Conservation (phyloP, 2,329 filamentous ascomycete species). For the Talaromyces sp. region DNA sequence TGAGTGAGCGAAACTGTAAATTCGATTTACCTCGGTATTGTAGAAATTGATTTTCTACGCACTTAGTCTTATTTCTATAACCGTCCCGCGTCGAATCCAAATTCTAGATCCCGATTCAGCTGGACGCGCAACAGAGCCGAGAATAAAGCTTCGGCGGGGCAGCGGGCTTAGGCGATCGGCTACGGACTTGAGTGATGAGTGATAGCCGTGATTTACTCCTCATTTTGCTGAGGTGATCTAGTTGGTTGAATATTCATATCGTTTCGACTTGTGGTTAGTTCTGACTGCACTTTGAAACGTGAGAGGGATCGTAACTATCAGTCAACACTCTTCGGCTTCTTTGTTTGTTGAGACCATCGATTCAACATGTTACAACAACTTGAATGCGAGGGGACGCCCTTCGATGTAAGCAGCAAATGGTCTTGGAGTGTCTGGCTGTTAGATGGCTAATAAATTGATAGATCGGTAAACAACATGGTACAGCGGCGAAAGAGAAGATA, state of each 20-base stretch:
- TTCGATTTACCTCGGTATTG: not conserved
- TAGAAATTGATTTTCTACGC: not conserved
- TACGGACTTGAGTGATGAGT: not conserved
- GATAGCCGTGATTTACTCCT: not conserved
- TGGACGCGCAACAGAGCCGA: not conserved
- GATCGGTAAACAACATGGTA: slow-evolving; percentile 14
- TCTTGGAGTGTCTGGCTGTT: not conserved
- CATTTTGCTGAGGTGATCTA: not conserved
- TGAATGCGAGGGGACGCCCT: not conserved
- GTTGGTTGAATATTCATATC: not conserved
- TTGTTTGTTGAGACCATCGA: not conserved
- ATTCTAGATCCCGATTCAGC: not conserved
- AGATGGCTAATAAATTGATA: not conserved
- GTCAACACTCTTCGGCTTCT: not conserved
- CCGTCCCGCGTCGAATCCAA: not conserved
- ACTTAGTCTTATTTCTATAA: not conserved
- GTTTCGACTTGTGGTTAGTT: not conserved
- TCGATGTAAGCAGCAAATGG: not conserved
- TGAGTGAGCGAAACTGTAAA: not conserved
- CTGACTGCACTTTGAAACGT: not conserved
- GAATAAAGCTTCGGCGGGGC: slow-evolving; percentile 6
- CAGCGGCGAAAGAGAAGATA: slow-evolving; percentile 12
- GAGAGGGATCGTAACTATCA: not conserved
- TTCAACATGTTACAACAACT: slow-evolving; percentile 2
- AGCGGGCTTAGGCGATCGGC: not conserved